These are phyloP conservation scores for Blastosporella zonata DNA, from an alignment of 1,284 basidiomycete genomes.

Conservation along the genomic window DNA sequence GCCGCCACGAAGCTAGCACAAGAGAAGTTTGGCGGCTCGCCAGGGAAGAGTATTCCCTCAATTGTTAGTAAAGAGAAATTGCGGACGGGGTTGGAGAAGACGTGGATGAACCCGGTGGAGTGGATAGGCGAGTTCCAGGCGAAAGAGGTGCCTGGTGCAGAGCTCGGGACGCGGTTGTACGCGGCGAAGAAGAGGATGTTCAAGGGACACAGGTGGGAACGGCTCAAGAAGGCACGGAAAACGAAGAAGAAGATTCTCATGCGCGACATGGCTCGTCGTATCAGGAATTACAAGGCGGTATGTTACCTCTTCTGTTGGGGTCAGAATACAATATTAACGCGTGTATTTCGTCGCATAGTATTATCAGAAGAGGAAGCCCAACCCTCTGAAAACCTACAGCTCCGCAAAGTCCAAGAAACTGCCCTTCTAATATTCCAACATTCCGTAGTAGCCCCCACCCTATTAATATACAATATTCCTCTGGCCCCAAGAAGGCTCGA, in stretches of 20 bases:
- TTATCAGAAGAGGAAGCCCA: slow-evolving; percentile 49
- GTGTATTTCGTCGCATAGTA: slow-evolving; percentile 32
- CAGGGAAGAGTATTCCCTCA: neutral
- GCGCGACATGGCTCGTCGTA: slow-evolving; percentile 63
- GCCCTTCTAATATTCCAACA: slow-evolving; percentile 41
- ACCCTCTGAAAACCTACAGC: slow-evolving; percentile 51
- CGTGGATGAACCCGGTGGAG: slow-evolving; percentile 41
- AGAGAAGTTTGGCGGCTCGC: slow-evolving; percentile 5
- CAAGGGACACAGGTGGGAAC: slow-evolving; percentile 83
- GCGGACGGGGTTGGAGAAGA: slow-evolving; percentile 7
- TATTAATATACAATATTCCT: neutral
- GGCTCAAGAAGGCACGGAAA: slow-evolving; percentile 43
- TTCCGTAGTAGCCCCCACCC: neutral
- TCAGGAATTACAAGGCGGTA: slow-evolving; percentile 63
- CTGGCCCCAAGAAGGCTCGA: no score
- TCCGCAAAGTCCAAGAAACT: slow-evolving; percentile 46
- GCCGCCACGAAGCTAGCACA: slow-evolving; percentile 7
- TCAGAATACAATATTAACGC: neutral
- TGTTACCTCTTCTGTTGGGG: slow-evolving; percentile 25
- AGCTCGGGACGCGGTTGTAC: slow-evolving; percentile 62
- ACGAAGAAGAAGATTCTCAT: slow-evolving; percentile 51
- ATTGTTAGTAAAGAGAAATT: neutral
- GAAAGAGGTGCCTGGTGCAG: slow-evolving; percentile 47
- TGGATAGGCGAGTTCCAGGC: slow-evolving; percentile 58
- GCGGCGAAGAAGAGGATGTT: slow-evolving; percentile 77